Conservation (phyloP, 768 basidiomycete species). For the Termitomyces sp. region DNA sequence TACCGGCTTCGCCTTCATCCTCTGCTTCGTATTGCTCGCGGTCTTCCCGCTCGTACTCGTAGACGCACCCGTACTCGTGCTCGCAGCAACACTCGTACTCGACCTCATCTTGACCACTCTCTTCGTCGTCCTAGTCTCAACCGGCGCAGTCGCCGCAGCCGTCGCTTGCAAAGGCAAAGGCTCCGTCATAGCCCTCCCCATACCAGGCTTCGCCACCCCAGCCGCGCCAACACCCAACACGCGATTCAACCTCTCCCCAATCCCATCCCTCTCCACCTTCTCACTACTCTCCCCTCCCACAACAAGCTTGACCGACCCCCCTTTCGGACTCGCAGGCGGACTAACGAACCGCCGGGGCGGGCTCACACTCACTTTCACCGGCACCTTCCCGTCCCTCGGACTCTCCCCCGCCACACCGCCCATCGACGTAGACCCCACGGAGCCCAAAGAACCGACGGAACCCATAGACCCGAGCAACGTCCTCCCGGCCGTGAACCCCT, state of each 20-base stretch:
- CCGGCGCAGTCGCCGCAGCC: too few relatives aligned
- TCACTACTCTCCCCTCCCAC: not conserved
- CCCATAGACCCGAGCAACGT: slow-evolving; percentile 19
- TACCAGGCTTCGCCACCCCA: not conserved
- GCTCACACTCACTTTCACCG: slow-evolving; percentile 15
- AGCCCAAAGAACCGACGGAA: not conserved
- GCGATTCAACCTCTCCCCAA: slow-evolving; percentile 38
- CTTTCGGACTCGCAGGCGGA: slow-evolving; percentile 29
- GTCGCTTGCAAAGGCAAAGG: not conserved
- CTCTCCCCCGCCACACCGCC: not conserved
- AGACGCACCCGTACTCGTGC: not conserved
- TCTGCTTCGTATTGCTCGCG: not conserved
- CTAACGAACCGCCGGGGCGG: slow-evolving; percentile 32
- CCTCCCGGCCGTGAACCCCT: slow-evolving; percentile 34
- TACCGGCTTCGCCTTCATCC: not conserved
- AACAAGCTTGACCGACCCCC: slow-evolving; percentile 9
- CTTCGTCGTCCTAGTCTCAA: not conserved
- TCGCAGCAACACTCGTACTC: not conserved
- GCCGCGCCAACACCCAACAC: slow-evolving; percentile 10
- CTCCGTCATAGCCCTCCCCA: not conserved
- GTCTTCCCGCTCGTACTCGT: not conserved
- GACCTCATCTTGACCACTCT: not conserved
- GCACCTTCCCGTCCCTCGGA: not conserved
- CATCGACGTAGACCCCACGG: not conserved
- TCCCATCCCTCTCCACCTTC: slow-evolving; percentile 26